Evolutionary conservation across 2,329 filamentous ascomycete genomes (phyloP).

Genomic region (Monosporascus sp.): DNA sequence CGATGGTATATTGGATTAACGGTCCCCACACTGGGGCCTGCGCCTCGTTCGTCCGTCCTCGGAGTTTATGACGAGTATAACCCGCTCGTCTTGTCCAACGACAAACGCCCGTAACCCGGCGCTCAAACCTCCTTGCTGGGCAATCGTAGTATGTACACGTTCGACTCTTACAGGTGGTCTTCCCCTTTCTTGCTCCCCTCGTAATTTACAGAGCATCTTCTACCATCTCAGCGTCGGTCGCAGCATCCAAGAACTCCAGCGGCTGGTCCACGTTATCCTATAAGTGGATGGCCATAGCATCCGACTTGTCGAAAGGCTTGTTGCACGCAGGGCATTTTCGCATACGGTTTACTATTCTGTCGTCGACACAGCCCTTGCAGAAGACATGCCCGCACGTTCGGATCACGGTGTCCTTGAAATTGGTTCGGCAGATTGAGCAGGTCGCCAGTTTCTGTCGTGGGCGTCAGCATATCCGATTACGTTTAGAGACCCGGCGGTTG

Average conservation of each 20-base stretch:
- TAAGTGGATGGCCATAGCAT: slow-evolving; percentile 71
- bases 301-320: slow-evolving; percentile 83
- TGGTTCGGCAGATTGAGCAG: slow-evolving; percentile 86
- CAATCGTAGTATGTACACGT: slow-evolving; percentile 13
- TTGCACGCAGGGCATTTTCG: slow-evolving; percentile 95
- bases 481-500: too few species aligned
- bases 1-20: background rate
- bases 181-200: slow-evolving; percentile 1
- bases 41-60: background rate
- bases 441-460: slow-evolving; percentile 62
- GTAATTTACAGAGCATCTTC: slow-evolving; percentile 12
- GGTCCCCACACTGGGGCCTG: background rate
- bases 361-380: slow-evolving; percentile 84
- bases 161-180: slow-evolving; percentile 15
- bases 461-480: slow-evolving; percentile 26
- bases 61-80: background rate
- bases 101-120: background rate
- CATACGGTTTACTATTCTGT: slow-evolving; percentile 82
- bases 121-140: background rate
- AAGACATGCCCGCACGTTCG: slow-evolving; percentile 95
- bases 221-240: background rate
- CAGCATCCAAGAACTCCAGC: background rate
- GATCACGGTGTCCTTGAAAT: slow-evolving; percentile 90
- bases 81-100: background rate
- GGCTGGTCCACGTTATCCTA: slow-evolving; percentile 15